Conservation (phyloP, 139 green algal species). For the Volvox reticuliferus region DNA sequence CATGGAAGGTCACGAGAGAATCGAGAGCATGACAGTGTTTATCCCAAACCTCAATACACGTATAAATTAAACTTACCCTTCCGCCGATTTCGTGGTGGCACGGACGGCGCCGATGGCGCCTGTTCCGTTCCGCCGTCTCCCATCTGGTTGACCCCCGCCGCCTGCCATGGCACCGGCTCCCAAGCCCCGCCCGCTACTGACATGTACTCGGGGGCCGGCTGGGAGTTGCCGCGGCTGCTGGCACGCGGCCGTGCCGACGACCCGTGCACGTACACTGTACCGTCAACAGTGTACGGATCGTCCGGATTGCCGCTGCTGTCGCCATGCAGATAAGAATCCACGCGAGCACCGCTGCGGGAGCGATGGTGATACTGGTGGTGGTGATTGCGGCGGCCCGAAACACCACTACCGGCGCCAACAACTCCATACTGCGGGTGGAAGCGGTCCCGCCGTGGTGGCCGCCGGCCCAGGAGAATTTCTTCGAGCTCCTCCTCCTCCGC, state of each 20-base stretch:
- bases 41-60: too few relatives aligned
- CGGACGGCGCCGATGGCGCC: not conserved
- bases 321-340: not conserved
- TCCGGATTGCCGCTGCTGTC: conserved; percentile 18
- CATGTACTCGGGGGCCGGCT: not conserved
- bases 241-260: not conserved
- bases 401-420: not conserved
- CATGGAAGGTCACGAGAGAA: too few relatives aligned
- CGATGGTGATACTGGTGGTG: not conserved
- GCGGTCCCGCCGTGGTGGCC: conserved; percentile 8
- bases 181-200: not conserved
- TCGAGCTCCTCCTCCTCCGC: conserved; percentile 33
- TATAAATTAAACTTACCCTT: conserved; percentile 1
- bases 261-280: not conserved
- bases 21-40: too few relatives aligned
- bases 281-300: not conserved
- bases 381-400: not conserved
- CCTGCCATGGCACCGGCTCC: not conserved
- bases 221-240: conserved; percentile 1
- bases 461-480: not conserved
- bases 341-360: not conserved
- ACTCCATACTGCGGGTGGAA: not conserved
- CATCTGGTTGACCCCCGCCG: not conserved
- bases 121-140: not conserved
- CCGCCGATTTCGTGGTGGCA: not conserved